A percentile compares a stretch with the other conserved stretches of the same genome.
phyloP scores from a whole-genome alignment of 2,329 filamentous ascomycete species.

The Trichoderma asperellum region DNA sequence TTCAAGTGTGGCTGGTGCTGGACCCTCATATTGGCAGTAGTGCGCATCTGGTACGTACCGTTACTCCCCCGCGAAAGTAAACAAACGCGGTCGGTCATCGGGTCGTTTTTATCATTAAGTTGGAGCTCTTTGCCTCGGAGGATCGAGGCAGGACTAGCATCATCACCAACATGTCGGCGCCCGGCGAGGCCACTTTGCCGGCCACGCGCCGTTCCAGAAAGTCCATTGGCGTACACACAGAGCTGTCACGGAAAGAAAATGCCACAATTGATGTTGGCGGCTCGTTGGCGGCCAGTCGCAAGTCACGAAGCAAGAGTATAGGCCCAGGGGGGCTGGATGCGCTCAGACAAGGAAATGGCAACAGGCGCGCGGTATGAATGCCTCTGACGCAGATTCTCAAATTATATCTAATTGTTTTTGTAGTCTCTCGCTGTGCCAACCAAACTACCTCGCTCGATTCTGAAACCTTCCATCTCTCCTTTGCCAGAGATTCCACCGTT shows the following conservation, averaged over 20 bases:
- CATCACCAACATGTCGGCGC: slow-evolving; percentile 40
- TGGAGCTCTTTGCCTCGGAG: slow-evolving; percentile 31
- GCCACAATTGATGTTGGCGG: slow-evolving; percentile 67
- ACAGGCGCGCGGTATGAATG: slow-evolving; percentile 72
- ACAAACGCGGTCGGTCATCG: slow-evolving; percentile 37
- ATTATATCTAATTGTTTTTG: slow-evolving; percentile 30
- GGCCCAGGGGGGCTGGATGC: slow-evolving; percentile 88
- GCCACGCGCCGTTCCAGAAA: slow-evolving; percentile 66
- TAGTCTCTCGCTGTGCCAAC: slow-evolving; percentile 60
- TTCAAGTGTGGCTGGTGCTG: slow-evolving; percentile 12
- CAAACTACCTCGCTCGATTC: slow-evolving; percentile 67
- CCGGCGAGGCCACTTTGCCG: slow-evolving; percentile 54
- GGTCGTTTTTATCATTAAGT: slow-evolving; percentile 34
- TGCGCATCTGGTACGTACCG: slow-evolving; percentile 29
- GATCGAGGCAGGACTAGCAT: slow-evolving; percentile 27
- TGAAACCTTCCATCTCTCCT: slow-evolving; percentile 77
- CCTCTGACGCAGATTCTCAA: slow-evolving; percentile 13
- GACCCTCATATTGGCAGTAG: not conserved
- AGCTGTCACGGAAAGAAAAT: slow-evolving; percentile 75
- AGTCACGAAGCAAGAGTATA: slow-evolving; percentile 90
- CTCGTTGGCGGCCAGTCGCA: slow-evolving; percentile 55
- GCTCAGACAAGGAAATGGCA: slow-evolving; percentile 73
- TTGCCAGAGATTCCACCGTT: slow-evolving; percentile 68
- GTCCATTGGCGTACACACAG: slow-evolving; percentile 67
- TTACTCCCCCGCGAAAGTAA: slow-evolving; percentile 29